A percentile compares a stretch with the other conserved stretches of the same genome.
These are phyloP conservation scores for Penicillium sp. DNA, from an alignment of 2,329 filamentous ascomycete genomes.

Conservation along the genomic window DNA sequence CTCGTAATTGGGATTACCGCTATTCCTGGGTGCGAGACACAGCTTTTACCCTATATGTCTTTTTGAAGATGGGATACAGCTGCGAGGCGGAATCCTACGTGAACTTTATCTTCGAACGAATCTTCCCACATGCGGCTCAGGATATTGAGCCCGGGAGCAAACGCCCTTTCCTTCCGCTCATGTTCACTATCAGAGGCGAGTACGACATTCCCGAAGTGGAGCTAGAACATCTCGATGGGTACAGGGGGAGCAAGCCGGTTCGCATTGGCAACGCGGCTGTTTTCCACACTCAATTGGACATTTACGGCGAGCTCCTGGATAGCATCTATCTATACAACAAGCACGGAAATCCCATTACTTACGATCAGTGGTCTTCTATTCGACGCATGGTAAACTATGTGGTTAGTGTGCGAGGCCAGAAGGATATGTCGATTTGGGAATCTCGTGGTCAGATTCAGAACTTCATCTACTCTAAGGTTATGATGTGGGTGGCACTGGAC, in stretches of 20 bases:
- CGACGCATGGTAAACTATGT: constrained; percentile 70
- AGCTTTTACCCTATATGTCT: constrained; percentile 74
- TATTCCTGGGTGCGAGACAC: constrained; percentile 77
- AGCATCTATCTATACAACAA: constrained; percentile 77
- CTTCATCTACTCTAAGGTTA: constrained; percentile 79
- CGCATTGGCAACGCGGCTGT: constrained; percentile 76
- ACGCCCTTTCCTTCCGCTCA: constrained; percentile 63
- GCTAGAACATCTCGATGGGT: constrained; percentile 70
- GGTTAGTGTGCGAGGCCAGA: constrained; percentile 63
- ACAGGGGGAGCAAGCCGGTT: constrained; percentile 69
- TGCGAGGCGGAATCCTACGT: constrained; percentile 77
- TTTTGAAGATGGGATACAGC: constrained; percentile 73
- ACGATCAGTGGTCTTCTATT: constrained; percentile 73
- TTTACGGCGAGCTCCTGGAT: constrained; percentile 77
- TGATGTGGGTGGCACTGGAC: constrained; percentile 81
- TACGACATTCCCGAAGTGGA: constrained; percentile 73
- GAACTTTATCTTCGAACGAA: constrained; percentile 72
- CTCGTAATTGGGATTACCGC: constrained; percentile 51
- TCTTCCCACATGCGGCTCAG: constrained; percentile 50
- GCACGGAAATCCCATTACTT: constrained; percentile 72
- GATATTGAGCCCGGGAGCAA: constrained; percentile 60
- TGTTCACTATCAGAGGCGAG: constrained; percentile 76
- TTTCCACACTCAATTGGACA: constrained; percentile 75
- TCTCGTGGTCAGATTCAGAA: constrained; percentile 73
- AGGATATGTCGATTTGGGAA: constrained; percentile 84